A percentile compares a stretch with the other conserved stretches of the same genome.
These are phyloP conservation scores for Vickermania spadyakhi DNA, from an alignment of 208 protist species.

Conservation along the genomic window DNA sequence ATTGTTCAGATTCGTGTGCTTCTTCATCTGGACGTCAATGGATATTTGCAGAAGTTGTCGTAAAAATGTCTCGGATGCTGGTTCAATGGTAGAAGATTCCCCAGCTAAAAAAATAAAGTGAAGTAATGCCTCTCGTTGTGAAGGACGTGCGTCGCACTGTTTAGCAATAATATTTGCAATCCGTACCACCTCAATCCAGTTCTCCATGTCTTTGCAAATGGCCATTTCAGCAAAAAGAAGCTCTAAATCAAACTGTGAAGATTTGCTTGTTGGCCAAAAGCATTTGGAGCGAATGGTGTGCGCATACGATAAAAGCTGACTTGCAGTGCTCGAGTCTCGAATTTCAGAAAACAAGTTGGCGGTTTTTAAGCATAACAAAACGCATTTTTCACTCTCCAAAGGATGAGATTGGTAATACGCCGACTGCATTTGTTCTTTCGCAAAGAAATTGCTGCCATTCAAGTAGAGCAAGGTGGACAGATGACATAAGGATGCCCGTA, in stretches of 20 bases:
- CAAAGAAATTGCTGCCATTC: constrained; percentile 53
- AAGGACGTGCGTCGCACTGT: constrained; percentile 5
- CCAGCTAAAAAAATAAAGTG: constrained; percentile 46
- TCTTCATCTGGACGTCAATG: constrained; percentile 8
- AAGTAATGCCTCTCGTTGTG: constrained; percentile 41
- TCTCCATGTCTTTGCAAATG: constrained; percentile 18
- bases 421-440: constrained; percentile 14
- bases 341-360: constrained; percentile 19
- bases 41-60: constrained; percentile 20
- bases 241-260: constrained; percentile 15
- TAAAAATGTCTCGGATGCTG: not conserved
- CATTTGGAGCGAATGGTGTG: constrained; percentile 2
- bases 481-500: no score
- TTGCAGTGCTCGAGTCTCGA: constrained; percentile 3
- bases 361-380: constrained; percentile 76
- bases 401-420: constrained; percentile 43
- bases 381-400: constrained; percentile 50
- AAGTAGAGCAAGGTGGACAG: no score
- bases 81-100: not conserved
- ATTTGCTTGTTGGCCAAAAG: not conserved
- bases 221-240: constrained; percentile 42
- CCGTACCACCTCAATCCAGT: constrained; percentile 10
- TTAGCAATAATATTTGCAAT: constrained; percentile 15
- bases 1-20: not conserved
- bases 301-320: constrained; percentile 15